These are phyloP conservation scores for Candida boidinii DNA, from an alignment of 805 yeast genomes.

Conservation along the genomic window DNA sequence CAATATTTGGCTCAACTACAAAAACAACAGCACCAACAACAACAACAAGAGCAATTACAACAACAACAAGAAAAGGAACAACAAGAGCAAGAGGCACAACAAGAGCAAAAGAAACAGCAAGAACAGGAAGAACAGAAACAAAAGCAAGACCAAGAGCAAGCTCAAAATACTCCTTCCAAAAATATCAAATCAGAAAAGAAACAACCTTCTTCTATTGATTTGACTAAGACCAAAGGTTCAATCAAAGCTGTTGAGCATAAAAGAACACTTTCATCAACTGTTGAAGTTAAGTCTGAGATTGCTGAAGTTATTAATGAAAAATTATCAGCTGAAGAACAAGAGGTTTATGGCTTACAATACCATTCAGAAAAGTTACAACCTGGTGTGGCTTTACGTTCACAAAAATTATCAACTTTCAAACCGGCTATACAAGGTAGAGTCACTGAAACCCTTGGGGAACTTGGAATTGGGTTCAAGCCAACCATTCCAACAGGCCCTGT, in stretches of 20 bases:
- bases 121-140: conserved; percentile 6
- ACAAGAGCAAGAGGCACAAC: background rate
- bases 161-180: too few species aligned
- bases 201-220: background rate
- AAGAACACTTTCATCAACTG: background rate
- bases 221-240: background rate
- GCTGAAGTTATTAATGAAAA: conserved; percentile 37
- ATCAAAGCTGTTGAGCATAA: background rate
- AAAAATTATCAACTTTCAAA: conserved; percentile 68
- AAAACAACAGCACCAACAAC: conserved; percentile 7
- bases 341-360: conserved; percentile 72
- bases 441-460: conserved; percentile 57
- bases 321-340: conserved; percentile 71
- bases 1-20: conserved; percentile 7
- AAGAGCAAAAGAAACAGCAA: background rate
- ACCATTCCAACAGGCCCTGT: conserved; percentile 81
- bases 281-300: conserved; percentile 16
- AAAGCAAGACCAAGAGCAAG: conserved; percentile 4
- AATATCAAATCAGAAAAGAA: conserved; percentile 15
- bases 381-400: conserved; percentile 78
- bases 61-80: conserved; percentile 3
- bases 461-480: conserved; percentile 75
- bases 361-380: conserved; percentile 69
- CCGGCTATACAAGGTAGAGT: conserved; percentile 66
- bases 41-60: conserved; percentile 1